A percentile compares a stretch with the other conserved stretches of the same genome.
Evolutionary conservation across 2,329 filamentous ascomycete genomes (phyloP).

Genomic region (Ophiocordyceps camponoti-saundersi): DNA sequence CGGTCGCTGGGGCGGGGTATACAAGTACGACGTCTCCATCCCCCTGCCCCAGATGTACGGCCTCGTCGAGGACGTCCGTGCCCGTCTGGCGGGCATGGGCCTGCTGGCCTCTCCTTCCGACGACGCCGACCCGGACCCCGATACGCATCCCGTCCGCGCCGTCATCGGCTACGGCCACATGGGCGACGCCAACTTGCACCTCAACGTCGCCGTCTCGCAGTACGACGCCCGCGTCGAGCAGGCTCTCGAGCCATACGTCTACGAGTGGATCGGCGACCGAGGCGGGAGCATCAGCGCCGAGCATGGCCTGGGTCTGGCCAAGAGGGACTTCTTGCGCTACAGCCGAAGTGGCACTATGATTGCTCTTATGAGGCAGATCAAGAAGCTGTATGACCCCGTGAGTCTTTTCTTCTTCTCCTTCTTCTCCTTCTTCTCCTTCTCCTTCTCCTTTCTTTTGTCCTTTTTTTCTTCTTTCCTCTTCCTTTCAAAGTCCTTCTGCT

Average conservation of each 20-base stretch:
- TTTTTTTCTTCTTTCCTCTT: neutral
- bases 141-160: slow-evolving; percentile 62
- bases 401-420: slow-evolving; percentile 19
- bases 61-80: slow-evolving; percentile 71
- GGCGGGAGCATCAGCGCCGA: slow-evolving; percentile 93
- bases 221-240: slow-evolving; percentile 83
- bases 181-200: slow-evolving; percentile 89
- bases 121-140: slow-evolving; percentile 45
- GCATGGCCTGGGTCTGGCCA: slow-evolving; percentile 83
- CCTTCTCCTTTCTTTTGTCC: neutral
- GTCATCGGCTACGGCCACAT: slow-evolving; percentile 98
- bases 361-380: slow-evolving; percentile 85
- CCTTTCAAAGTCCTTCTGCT: neutral
- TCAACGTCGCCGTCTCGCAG: slow-evolving; percentile 69
- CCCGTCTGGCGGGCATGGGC: slow-evolving; percentile 54
- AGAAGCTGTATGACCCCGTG: slow-evolving; percentile 86
- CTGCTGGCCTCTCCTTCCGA: slow-evolving; percentile 20
- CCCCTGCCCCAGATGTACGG: slow-evolving; percentile 75
- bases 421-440: slow-evolving; percentile 2
- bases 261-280: slow-evolving; percentile 84
- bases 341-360: slow-evolving; percentile 80
- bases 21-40: slow-evolving; percentile 97
- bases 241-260: slow-evolving; percentile 83
- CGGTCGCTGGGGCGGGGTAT: slow-evolving; percentile 83
- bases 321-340: slow-evolving; percentile 92